A percentile compares a stretch with the other conserved stretches of the same genome.
These are phyloP conservation scores for Stevia rebaudiana DNA, from an alignment of 140 eudicot species.

Conservation along the genomic window DNA sequence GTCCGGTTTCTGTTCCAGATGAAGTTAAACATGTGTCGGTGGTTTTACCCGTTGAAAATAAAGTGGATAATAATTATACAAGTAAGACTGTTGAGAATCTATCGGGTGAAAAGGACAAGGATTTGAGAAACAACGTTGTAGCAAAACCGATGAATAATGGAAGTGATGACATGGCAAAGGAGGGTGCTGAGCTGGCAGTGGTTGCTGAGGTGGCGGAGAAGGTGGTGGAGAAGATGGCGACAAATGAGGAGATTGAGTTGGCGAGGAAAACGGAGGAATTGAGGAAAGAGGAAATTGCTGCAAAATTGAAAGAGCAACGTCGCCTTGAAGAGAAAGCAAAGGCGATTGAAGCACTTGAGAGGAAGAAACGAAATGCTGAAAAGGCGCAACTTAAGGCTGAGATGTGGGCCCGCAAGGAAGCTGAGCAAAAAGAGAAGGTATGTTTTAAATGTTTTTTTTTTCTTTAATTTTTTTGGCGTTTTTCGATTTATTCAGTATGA, in stretches of 20 bases:
- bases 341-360: conserved; percentile 74
- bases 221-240: background rate
- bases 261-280: conserved; percentile 46
- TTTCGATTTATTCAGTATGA: background rate
- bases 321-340: conserved; percentile 73
- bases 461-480: background rate
- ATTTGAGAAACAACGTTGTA: conserved; percentile 17
- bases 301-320: conserved; percentile 62
- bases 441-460: background rate
- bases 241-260: conserved; percentile 34
- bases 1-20: conserved; percentile 23
- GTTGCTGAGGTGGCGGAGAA: conserved; percentile 16
- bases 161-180: conserved; percentile 11
- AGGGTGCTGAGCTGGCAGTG: conserved; percentile 1
- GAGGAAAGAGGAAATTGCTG: conserved; percentile 41
- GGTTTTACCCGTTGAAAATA: conserved; percentile 25
- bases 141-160: conserved; percentile 18
- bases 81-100: conserved; percentile 17
- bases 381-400: conserved; percentile 70
- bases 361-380: conserved; percentile 70
- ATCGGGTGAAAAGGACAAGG: conserved; percentile 33
- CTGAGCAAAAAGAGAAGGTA: conserved; percentile 65
- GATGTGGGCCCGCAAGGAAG: conserved; percentile 75
- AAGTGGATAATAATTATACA: conserved; percentile 9
- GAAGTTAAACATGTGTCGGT: conserved; percentile 25